A percentile compares a stretch with the other conserved stretches of the same genome.
These are phyloP conservation scores for Staphylotrichum tortipilum DNA, from an alignment of 495 filamentous ascomycete genomes.

Conservation along the genomic window DNA sequence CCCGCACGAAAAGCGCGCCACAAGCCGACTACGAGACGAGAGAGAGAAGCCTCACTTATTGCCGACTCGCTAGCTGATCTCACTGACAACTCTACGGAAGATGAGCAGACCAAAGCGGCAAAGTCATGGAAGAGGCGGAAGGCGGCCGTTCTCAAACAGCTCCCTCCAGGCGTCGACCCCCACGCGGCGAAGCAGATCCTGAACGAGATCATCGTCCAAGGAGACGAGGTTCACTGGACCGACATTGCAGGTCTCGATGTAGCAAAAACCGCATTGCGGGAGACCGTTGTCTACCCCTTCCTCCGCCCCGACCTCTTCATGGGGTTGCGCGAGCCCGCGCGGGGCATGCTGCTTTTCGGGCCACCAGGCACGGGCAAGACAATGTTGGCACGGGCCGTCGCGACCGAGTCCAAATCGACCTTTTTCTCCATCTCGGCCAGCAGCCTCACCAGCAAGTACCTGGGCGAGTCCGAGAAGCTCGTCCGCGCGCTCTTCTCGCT, in stretches of 20 bases:
- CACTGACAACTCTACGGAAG: conserved; percentile 18
- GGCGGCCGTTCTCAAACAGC: conserved; percentile 55
- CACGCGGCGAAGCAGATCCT: conserved; percentile 81
- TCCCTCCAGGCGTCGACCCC: conserved; percentile 74
- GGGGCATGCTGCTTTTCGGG: conserved; percentile 94
- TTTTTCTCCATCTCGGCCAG: conserved; percentile 97
- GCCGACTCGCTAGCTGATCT: conserved; percentile 6
- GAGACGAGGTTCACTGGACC: conserved; percentile 91
- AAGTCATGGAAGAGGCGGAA: conserved; percentile 44
- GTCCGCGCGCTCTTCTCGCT: conserved; percentile 87
- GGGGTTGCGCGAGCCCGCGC: conserved; percentile 85
- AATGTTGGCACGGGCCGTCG: conserved; percentile 92
- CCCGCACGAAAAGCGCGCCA: not conserved
- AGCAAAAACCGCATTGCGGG: conserved; percentile 87
- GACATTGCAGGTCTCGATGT: conserved; percentile 87
- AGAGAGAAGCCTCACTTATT: conserved; percentile 12
- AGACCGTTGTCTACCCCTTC: conserved; percentile 96
- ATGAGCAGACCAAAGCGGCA: conserved; percentile 29
- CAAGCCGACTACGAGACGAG: not conserved
- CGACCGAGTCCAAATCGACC: conserved; percentile 87
- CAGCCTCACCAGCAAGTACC: conserved; percentile 89
- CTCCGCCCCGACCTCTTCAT: conserved; percentile 92
- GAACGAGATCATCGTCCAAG: conserved; percentile 91
- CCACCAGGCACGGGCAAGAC: conserved; percentile 97
- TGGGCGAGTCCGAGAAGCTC: conserved; percentile 94